phyloP scores from a whole-genome alignment of 2,329 filamentous ascomycete genomes.

The Fusarium sp. region DNA sequence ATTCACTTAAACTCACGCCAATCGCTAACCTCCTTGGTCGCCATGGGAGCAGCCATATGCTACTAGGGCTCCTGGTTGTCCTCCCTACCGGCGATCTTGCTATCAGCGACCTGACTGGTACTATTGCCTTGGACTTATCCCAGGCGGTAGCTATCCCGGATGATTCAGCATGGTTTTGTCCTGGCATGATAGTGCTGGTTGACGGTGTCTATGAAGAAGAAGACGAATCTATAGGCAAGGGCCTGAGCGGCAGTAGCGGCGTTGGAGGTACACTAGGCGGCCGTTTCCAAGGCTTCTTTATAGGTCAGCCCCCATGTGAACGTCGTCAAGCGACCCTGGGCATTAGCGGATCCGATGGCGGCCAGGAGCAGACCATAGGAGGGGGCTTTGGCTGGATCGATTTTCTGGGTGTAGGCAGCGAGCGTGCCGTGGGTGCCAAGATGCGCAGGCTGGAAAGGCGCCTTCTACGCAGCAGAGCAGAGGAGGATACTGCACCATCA shows the following conservation, averaged over 20 bases:
- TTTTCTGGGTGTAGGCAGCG: conserved; percentile 90
- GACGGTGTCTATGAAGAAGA: conserved; percentile 98
- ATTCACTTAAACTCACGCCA: conserved; percentile 87
- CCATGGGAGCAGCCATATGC: conserved; percentile 83
- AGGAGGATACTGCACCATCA: conserved; percentile 47
- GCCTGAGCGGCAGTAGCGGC: conserved; percentile 79
- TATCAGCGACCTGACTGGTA: conserved; percentile 87
- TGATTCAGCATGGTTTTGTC: conserved; percentile 89
- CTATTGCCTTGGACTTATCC: conserved; percentile 83
- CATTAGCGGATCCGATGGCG: conserved; percentile 67
- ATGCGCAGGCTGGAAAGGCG: conserved; percentile 84
- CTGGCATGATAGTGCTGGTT: conserved; percentile 94
- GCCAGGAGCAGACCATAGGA: conserved; percentile 69
- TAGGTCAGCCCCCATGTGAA: conserved; percentile 92
- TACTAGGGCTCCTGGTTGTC: conserved; percentile 83
- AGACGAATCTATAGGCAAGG: conserved; percentile 74
- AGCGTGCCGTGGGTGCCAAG: conserved; percentile 80
- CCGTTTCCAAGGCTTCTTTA: conserved; percentile 87
- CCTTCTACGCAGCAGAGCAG: conserved; percentile 60
- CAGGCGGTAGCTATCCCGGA: conserved; percentile 85
- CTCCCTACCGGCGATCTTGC: conserved; percentile 84
- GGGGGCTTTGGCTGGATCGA: conserved; percentile 97
- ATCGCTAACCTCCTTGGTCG: conserved; percentile 81
- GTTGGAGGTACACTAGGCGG: conserved; percentile 93
- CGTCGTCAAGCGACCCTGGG: conserved; percentile 82